Conservation (phyloP, 345 rosid genomes). For the Corchorus olitorius region DNA sequence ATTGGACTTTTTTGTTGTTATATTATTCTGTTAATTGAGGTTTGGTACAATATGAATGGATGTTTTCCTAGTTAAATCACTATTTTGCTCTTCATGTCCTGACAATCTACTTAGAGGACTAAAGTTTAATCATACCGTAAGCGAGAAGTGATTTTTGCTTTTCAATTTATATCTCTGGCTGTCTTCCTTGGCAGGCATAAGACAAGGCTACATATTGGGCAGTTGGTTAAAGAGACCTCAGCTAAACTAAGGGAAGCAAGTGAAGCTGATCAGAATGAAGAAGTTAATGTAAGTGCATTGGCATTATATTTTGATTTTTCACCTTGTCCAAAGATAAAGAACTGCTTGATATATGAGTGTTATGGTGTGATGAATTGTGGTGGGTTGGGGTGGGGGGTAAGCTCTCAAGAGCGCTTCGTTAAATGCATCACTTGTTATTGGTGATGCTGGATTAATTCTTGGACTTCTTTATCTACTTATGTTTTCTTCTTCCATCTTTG, state of each 20-base stretch:
- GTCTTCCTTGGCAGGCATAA: slow-evolving; percentile 46
- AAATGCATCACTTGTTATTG: not conserved
- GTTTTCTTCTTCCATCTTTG: not conserved
- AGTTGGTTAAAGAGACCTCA: slow-evolving; percentile 70
- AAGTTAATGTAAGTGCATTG: slow-evolving; percentile 47
- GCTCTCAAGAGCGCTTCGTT: not conserved
- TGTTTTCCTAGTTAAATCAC: not conserved
- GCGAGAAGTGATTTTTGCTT: not conserved
- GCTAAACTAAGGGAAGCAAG: slow-evolving; percentile 68
- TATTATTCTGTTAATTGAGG: not conserved
- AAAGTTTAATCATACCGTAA: not conserved
- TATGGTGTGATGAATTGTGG: not conserved
- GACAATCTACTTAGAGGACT: not conserved
- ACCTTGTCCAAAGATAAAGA: not conserved
- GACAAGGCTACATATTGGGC: slow-evolving; percentile 60
- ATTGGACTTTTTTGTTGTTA: not conserved
- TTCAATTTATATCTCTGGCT: slow-evolving; percentile 4
- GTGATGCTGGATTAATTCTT: not conserved
- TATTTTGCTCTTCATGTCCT: not conserved
- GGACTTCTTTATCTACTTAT: not conserved
- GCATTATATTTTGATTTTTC: not conserved
- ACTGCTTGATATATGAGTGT: not conserved
- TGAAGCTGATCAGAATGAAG: slow-evolving; percentile 53
- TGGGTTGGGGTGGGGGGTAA: no score
- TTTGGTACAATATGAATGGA: not conserved